These are phyloP conservation scores for Raphanus sativus DNA, from an alignment of 345 rosid genomes.

Conservation along the genomic window DNA sequence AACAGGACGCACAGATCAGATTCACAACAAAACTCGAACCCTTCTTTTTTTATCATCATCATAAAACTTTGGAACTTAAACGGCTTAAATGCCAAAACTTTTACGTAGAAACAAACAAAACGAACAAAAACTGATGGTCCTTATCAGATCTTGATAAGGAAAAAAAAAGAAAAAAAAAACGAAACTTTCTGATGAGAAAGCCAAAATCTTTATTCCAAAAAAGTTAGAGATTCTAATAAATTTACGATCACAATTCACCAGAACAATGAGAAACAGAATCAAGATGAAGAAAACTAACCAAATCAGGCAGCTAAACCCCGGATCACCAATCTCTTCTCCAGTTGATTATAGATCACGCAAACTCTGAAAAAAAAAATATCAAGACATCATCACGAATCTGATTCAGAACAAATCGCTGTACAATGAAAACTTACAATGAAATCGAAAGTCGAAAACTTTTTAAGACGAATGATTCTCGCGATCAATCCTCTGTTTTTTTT, in stretches of 20 bases:
- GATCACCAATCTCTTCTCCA: too few relatives aligned
- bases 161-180: not conserved
- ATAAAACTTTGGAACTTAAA: not conserved
- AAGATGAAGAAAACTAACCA: constrained; percentile 29
- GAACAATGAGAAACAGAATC: constrained; percentile 10
- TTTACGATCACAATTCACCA: constrained; percentile 4
- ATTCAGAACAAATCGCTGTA: not conserved
- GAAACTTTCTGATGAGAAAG: not conserved
- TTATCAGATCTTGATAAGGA: constrained; percentile 48
- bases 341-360: too few relatives aligned
- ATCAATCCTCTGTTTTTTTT: constrained; percentile 4
- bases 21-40: constrained; percentile 30
- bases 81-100: not conserved
- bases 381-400: constrained; percentile 13
- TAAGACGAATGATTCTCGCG: not conserved
- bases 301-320: constrained; percentile 15
- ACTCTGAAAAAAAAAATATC: not conserved
- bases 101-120: constrained; percentile 15
- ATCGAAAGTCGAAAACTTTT: constrained; percentile 12
- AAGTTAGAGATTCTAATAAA: constrained; percentile 23
- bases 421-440: constrained; percentile 4
- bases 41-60: constrained; percentile 4
- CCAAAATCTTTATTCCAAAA: constrained; percentile 6
- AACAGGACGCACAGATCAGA: constrained; percentile 13
- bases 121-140: not conserved